Percentiles rank a stretch among this genome's conserved stretches.
These are phyloP conservation scores for Ophiocytium majus DNA, from an alignment of 352 stramenopile genomes.

Conservation along the genomic window DNA sequence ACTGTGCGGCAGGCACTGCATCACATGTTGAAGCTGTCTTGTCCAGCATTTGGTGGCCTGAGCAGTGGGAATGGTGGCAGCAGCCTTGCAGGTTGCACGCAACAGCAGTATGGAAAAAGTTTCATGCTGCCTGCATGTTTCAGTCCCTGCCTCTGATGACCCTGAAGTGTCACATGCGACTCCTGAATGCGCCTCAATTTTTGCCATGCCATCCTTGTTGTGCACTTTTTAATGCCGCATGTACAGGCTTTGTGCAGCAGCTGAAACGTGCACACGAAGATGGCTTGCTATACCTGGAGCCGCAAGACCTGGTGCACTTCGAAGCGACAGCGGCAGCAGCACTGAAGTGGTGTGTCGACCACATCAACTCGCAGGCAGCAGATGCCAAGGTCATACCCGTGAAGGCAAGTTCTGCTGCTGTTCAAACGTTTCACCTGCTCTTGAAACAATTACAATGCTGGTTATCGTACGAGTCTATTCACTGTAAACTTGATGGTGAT, in stretches of 20 bases:
- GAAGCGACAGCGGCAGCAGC: slow-evolving; percentile 13
- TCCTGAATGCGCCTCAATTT: background rate
- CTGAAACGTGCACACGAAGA: slow-evolving; percentile 37
- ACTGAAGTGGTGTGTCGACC: background rate
- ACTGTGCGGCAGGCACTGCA: no score
- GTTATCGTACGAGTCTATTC: no score
- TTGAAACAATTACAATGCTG: background rate
- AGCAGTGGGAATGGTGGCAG: no score
- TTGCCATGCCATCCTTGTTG: background rate
- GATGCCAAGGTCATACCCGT: background rate
- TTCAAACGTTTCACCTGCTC: background rate
- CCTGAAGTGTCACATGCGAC: background rate
- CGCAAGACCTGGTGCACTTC: slow-evolving; percentile 42
- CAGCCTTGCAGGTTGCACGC: no score
- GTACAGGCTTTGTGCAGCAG: slow-evolving; percentile 43
- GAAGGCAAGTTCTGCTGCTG: background rate
- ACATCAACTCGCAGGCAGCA: background rate
- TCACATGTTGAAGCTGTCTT: background rate
- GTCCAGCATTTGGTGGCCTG: background rate
- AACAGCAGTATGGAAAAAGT: background rate
- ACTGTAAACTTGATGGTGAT: no score
- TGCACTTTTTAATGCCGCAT: background rate
- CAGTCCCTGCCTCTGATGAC: background rate
- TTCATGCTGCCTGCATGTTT: background rate
- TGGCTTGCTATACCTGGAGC: slow-evolving; percentile 36